Base-by-base conservation (phyloP, 2,329 filamentous ascomycete genomes). In the Lecanicillium sp. region DNA sequence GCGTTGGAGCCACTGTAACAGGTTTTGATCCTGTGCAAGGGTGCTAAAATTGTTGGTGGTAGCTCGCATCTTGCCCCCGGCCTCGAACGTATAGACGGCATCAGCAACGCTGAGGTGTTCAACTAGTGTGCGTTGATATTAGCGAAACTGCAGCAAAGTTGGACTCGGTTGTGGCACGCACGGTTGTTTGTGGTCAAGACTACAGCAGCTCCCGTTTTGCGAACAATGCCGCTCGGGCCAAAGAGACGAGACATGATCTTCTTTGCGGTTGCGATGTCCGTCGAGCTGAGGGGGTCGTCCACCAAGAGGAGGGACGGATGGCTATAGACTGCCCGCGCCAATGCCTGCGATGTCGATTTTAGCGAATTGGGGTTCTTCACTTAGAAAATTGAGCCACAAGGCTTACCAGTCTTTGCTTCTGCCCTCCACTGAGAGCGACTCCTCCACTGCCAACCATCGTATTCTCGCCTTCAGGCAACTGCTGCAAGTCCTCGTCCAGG, bases 241-340 rank as follows among this genome's bases (percentile, higher is more conserved):
- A 52, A 39, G 5, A 52, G 27, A 9, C 44, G 45, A 3, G 27
- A 11, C 3, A 48, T 33, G 18, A 52, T 37, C 1, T 15, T 42
- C 12, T 29, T 31, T 6, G 46, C 44, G 0, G 50, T 52, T 8
- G 30, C 34, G 11, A 27, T 27, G 12, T 41, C 39, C 17, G 37
- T 15, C 5, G 39, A 29, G 15, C 39, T 41, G 22, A 41, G 27
- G 6, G 37, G 17, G 57, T 96, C 89, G 52, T 96, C 89, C 7
- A 96, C 70, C 13, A 96, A 68, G 53, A 94, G 94, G 36, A 95
- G 75, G 57, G 94, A 87, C 12, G 88, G 85, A 49, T 88, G 78
- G 39, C 89, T 86, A 55, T 96, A 96, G 3, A 95, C 87, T 29
- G 89, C 89, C 57, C 89, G 75, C 29, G 89, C 89, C 37, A 96